These are phyloP conservation scores for Globisporangium spiculum DNA, from an alignment of 352 stramenopile species.

Conservation along the genomic window DNA sequence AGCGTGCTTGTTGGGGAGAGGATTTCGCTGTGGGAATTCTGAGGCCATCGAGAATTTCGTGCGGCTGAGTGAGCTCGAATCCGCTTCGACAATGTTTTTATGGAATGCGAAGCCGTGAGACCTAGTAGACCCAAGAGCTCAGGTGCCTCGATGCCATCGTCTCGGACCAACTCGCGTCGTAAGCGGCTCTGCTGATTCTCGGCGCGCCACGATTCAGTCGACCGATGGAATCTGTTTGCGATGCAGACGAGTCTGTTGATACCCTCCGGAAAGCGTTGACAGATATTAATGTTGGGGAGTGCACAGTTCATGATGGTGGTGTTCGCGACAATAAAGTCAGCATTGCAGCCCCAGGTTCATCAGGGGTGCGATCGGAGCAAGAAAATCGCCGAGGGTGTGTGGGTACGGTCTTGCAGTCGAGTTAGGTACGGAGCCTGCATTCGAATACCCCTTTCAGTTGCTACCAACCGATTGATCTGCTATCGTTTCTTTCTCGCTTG, in stretches of 20 bases:
- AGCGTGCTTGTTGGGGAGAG: no score
- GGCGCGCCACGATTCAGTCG: neutral
- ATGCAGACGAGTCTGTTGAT: neutral
- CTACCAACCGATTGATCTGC: neutral
- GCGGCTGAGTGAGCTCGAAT: no score
- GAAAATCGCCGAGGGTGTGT: neutral
- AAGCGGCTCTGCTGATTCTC: constrained; percentile 8
- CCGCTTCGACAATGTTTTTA: no score
- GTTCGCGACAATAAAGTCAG: neutral
- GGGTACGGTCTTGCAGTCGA: neutral
- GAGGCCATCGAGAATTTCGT: no score
- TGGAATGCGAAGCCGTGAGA: neutral
- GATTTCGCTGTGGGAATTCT: no score
- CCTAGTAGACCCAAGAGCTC: constrained; percentile 32
- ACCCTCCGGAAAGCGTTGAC: neutral
- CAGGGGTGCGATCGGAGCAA: neutral
- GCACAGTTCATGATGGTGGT: neutral
- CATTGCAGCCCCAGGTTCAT: neutral
- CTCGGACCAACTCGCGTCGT: constrained; percentile 17
- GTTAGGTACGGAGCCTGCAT: neutral
- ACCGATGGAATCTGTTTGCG: neutral
- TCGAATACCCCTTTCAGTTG: neutral
- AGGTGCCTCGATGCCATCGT: constrained; percentile 19
- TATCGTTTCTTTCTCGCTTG: neutral
- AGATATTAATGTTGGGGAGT: constrained; percentile 20